Percentiles rank a stretch among this genome's conserved stretches.
phyloP scores from a whole-genome alignment of 2,329 filamentous ascomycete species.

The Hypomyces perniciosus region DNA sequence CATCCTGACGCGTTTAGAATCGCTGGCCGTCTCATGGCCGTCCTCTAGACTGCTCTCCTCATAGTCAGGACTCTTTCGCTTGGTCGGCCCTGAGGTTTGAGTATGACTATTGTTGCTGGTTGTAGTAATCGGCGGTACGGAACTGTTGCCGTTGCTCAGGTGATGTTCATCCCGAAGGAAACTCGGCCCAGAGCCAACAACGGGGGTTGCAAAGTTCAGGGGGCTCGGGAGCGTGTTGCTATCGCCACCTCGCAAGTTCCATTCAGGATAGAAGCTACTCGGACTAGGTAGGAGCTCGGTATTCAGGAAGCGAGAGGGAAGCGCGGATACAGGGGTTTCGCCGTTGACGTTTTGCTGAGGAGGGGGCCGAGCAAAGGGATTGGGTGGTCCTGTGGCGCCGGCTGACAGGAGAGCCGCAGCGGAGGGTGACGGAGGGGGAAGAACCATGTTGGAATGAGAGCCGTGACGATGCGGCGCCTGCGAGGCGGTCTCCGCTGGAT shows the following conservation, averaged over 20 bases:
- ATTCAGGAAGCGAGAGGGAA: constrained; percentile 86
- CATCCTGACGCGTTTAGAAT: constrained; percentile 49
- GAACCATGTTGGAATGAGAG: constrained; percentile 63
- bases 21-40: constrained; percentile 35
- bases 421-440: constrained; percentile 89
- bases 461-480: constrained; percentile 47
- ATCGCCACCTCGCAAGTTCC: constrained; percentile 68
- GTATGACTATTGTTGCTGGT: constrained; percentile 4
- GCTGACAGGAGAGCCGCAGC: constrained; percentile 81
- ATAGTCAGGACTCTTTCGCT: constrained; percentile 53
- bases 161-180: constrained; percentile 53
- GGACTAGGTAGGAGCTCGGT: constrained; percentile 85
- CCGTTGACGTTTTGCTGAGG: constrained; percentile 59
- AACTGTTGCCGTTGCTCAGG: constrained; percentile 12
- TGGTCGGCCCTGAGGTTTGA: constrained; percentile 24
- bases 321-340: constrained; percentile 77
- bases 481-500: constrained; percentile 52
- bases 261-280: constrained; percentile 87
- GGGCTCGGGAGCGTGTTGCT: constrained; percentile 88
- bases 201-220: constrained; percentile 84
- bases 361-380: constrained; percentile 85
- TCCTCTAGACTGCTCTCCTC: constrained; percentile 36
- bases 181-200: constrained; percentile 55
- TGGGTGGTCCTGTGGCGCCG: constrained; percentile 85
- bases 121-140: constrained; percentile 7